These are phyloP conservation scores for Cymbidium sinense DNA, from an alignment of 106 monocot genomes.

Conservation along the genomic window DNA sequence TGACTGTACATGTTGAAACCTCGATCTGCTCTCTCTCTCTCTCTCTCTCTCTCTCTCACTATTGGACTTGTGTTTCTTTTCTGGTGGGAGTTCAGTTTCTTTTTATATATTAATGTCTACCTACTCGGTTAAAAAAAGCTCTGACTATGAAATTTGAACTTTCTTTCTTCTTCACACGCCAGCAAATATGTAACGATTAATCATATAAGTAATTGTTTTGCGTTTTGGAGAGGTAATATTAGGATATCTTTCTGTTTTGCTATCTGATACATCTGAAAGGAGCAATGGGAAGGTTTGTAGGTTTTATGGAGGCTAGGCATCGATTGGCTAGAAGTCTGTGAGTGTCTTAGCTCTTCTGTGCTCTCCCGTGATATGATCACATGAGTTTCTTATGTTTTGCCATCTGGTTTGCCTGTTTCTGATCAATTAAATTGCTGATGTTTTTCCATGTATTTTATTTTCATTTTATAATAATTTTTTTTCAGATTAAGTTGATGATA, in stretches of 20 bases:
- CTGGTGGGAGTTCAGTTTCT: background rate
- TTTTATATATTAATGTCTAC: background rate
- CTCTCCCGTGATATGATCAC: no score
- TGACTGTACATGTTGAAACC: no score
- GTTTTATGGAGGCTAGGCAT: background rate
- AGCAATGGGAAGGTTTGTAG: background rate
- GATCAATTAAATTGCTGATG: no score
- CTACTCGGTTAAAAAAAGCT: background rate
- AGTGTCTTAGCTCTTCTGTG: no score
- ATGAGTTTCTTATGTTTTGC: no score
- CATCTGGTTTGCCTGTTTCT: no score
- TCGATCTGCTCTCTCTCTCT: no score
- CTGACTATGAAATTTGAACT: background rate
- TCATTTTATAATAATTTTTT: no score
- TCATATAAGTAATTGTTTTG: background rate
- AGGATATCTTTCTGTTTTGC: background rate
- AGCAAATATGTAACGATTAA: background rate
- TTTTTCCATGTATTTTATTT: no score
- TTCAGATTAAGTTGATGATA: no score
- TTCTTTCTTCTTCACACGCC: background rate
- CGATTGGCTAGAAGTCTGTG: background rate
- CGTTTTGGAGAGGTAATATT: background rate
- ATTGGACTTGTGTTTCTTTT: background rate
- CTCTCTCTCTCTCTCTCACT: no score
- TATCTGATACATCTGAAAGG: background rate